Percentiles rank a stretch among this genome's conserved stretches.
Evolutionary conservation across 352 stramenopile genomes (phyloP).

Genomic region (Phytophthora megakarya): DNA sequence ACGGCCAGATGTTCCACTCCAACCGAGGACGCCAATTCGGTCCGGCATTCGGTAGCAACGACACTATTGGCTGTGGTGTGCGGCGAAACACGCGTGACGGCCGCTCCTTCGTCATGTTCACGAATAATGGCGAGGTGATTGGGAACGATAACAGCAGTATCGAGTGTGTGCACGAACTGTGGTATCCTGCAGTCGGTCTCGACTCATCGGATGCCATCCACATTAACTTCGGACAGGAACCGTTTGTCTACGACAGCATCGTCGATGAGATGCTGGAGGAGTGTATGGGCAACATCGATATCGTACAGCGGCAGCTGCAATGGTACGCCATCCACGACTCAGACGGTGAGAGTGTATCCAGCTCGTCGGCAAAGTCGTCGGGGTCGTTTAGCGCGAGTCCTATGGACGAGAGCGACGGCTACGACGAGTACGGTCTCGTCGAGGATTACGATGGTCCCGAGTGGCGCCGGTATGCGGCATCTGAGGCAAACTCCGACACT

Average conservation of each 20-base stretch:
- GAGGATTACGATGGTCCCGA: slow-evolving; percentile 34
- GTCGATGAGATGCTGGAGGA: slow-evolving; percentile 39
- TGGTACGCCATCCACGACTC: slow-evolving; percentile 41
- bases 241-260: slow-evolving; percentile 38
- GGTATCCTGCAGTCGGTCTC: slow-evolving; percentile 37
- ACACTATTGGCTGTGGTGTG: slow-evolving; percentile 41
- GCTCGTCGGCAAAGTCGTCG: slow-evolving; percentile 11
- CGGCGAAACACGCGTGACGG: slow-evolving; percentile 26
- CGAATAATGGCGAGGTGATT: slow-evolving; percentile 35
- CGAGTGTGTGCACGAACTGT: slow-evolving; percentile 40
- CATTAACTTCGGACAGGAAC: slow-evolving; percentile 44
- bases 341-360: slow-evolving; percentile 32
- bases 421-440: slow-evolving; percentile 40
- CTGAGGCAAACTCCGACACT: slow-evolving; percentile 30
- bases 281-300: slow-evolving; percentile 23
- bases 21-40: slow-evolving; percentile 40
- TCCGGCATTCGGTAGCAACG: slow-evolving; percentile 31
- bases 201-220: slow-evolving; percentile 38
- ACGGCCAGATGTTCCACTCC: slow-evolving; percentile 67
- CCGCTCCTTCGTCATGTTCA: slow-evolving; percentile 42
- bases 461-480: slow-evolving; percentile 24
- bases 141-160: slow-evolving; percentile 14
- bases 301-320: slow-evolving; percentile 36
- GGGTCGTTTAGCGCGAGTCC: slow-evolving; percentile 6
- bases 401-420: slow-evolving; percentile 39